phyloP scores from a whole-genome alignment of 1,284 basidiomycete genomes.

The Trichosporon asahii region DNA sequence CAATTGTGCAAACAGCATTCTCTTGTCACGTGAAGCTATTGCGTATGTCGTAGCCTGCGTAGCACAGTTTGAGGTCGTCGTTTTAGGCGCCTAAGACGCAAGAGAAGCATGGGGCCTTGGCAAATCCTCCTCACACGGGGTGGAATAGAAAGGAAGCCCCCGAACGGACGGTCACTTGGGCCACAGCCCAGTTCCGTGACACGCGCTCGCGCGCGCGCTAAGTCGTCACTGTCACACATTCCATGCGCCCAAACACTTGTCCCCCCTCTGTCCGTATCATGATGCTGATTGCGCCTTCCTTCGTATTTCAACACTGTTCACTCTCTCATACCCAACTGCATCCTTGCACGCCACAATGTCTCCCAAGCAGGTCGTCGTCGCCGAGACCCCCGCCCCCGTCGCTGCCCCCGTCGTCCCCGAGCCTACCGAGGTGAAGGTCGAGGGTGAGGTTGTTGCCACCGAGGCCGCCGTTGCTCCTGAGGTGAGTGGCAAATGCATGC shows the following conservation, averaged over 20 bases:
- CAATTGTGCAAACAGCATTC: not conserved
- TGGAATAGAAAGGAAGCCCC: not conserved
- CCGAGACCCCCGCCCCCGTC: conserved; percentile 38
- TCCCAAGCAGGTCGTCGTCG: conserved; percentile 59
- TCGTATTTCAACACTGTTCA: conserved; percentile 1
- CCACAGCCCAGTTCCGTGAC: not conserved
- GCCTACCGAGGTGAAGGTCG: conserved; percentile 21
- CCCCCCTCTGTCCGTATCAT: not conserved
- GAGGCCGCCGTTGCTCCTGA: conserved; percentile 18
- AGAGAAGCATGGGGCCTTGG: not conserved
- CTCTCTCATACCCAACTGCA: not conserved
- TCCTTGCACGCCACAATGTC: not conserved
- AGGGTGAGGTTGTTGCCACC: conserved; percentile 21
- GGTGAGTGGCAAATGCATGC: conserved; percentile 12
- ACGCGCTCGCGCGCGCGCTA: not conserved
- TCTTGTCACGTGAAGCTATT: not conserved
- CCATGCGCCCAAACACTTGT: conserved; percentile 5
- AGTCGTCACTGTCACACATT: conserved; percentile 8
- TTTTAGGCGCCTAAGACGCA: not conserved
- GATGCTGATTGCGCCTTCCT: conserved; percentile 2
- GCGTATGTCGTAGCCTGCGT: not conserved
- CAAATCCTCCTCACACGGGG: not conserved
- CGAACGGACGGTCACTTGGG: not conserved
- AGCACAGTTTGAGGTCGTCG: not conserved
- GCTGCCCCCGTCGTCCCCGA: conserved; percentile 24